Evolutionary conservation across 768 basidiomycete species (phyloP), one percentile per base, ranked within the genome.

Genomic region (Boletus rufocinnamomeus): DNA sequence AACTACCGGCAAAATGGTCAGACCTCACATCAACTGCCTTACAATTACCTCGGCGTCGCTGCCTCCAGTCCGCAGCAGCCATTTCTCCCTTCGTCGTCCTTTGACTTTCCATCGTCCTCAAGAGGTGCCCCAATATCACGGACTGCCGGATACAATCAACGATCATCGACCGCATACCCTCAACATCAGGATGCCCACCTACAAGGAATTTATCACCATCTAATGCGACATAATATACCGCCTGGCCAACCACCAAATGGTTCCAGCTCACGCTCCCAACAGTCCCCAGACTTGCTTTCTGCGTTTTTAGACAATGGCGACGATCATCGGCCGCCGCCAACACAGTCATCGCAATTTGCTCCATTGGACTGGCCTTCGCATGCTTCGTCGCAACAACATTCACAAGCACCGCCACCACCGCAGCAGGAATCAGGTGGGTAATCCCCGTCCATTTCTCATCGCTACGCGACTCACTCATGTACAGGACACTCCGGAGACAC

Each of bases 291-390:
- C 45, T 30, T 73, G 38, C 63, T 75, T n/a, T 70, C 69, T 9
- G 60, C 68, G 3, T 74, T 69, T 47, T 51, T 74, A 28, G 74
- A 73, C 14, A 68, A 66, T 8, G 50, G 63, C 1, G 69, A 74
- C 13, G 72, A 73, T 28, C 68, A 63, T 17, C 60, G 70, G 32
- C 63, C 58, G 11, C 66, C 68, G 8, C 58, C 61, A 47, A 61
- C 57, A 53, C 66, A 63, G 27, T 21, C 69, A 14, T 61, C 72
- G 1, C 70, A 70, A 16, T 74, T 66, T 11, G 50, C 40, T 5
- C 47, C 73, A 32, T 25, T 74, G n/a, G 73, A 74, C 52, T 74
- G 73, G 73, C 73, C 73, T 21, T 69, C 74, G 7, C 73, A 74
- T 53, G 63, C 59, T 9, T 54, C 71, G 3, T 50, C 65, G n/a